Evolutionary conservation across 2,329 filamentous ascomycete genomes (phyloP).

Genomic region (Neopestalotiopsis rosae): DNA sequence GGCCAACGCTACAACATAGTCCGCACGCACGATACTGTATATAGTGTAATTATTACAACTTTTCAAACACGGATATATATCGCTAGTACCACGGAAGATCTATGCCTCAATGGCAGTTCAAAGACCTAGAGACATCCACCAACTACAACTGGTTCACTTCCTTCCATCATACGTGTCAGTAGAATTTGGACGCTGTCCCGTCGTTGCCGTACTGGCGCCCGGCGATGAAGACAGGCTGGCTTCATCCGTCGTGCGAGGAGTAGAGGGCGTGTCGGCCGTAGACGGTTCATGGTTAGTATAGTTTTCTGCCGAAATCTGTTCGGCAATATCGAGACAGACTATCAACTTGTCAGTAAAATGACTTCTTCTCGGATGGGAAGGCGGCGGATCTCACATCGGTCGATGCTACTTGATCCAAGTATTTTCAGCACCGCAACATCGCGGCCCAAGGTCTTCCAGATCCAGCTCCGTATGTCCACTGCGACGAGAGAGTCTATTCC

Average conservation of each 20-base stretch:
- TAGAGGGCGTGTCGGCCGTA: slow-evolving; percentile 2
- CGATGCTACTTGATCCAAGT: slow-evolving; percentile 31
- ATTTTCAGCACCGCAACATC: slow-evolving; percentile 40
- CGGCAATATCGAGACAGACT: slow-evolving; percentile 12
- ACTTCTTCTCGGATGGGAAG: neutral
- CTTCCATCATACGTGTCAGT: neutral
- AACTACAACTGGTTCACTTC: neutral
- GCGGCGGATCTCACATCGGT: slow-evolving; percentile 26
- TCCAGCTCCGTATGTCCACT: slow-evolving; percentile 46
- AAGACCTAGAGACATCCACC: too few species aligned
- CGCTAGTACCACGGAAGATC: too few species aligned
- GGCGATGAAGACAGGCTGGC: neutral
- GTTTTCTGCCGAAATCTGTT: slow-evolving; percentile 9
- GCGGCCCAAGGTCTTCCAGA: slow-evolving; percentile 37
- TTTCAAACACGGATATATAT: neutral
- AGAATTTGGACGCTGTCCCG: neutral
- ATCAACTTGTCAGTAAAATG: neutral
- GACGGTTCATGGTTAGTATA: neutral
- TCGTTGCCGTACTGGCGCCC: neutral
- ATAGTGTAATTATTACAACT: neutral
- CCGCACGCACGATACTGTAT: slow-evolving; percentile 3
- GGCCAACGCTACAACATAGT: neutral
- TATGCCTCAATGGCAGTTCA: too few species aligned
- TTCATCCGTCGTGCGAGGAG: slow-evolving; percentile 1
- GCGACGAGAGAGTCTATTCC: slow-evolving; percentile 48